Conservation (phyloP, 1,139 yeast species). For the Suhomyces wounanorum region DNA sequence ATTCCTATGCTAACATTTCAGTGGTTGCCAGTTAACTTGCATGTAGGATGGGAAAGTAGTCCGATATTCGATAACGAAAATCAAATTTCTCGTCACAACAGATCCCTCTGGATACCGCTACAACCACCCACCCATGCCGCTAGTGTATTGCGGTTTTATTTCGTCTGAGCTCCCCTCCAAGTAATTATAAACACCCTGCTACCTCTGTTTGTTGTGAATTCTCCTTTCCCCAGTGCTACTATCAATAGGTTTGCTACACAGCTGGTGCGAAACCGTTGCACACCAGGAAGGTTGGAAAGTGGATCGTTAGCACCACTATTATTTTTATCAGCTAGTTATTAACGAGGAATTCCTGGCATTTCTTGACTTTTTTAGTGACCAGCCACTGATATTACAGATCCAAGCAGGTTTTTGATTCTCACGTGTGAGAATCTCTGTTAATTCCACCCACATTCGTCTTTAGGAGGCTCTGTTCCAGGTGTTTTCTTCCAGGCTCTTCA, state of each 20-base stretch:
- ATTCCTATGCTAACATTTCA: background rate
- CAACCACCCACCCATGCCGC: background rate
- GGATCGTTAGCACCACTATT: background rate
- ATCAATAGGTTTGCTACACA: background rate
- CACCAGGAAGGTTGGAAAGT: background rate
- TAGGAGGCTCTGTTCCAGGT: background rate
- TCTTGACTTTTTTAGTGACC: background rate
- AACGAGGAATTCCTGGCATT: background rate
- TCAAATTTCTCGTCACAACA: background rate
- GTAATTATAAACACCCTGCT: background rate
- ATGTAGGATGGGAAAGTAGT: background rate
- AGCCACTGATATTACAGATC: background rate
- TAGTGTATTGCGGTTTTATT: background rate
- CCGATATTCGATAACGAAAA: background rate
- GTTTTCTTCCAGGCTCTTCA: background rate
- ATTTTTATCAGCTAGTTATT: background rate
- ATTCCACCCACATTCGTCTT: background rate
- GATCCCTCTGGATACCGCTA: background rate
- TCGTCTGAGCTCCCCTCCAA: background rate
- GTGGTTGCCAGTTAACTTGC: background rate
- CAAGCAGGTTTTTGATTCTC: background rate
- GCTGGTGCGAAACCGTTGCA: background rate
- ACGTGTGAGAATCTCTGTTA: background rate
- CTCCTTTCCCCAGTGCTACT: slow-evolving; percentile 5
- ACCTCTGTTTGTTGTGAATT: background rate